These are phyloP conservation scores for Colletotrichum kahawae DNA, from an alignment of 2,329 filamentous ascomycete species.

Conservation along the genomic window DNA sequence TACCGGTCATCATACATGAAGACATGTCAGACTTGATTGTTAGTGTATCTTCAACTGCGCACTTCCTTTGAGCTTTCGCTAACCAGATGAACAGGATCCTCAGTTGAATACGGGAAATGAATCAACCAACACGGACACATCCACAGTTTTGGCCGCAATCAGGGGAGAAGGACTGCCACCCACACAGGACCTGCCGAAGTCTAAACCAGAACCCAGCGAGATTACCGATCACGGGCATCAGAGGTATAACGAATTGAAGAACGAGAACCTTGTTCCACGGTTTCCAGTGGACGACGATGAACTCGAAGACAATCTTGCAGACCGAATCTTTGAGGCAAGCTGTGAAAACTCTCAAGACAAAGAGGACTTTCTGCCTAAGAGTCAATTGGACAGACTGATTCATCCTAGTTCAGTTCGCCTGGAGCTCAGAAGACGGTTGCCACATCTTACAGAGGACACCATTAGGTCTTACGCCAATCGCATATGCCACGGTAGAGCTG, in stretches of 20 bases:
- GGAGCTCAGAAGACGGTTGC: background rate
- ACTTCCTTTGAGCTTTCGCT: too few relatives aligned
- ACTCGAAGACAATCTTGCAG: background rate
- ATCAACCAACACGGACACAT: too few relatives aligned
- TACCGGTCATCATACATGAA: too few relatives aligned
- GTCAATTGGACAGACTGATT: background rate
- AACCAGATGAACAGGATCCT: too few relatives aligned
- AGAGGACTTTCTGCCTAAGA: background rate
- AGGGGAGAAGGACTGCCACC: too few relatives aligned
- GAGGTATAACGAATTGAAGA: background rate
- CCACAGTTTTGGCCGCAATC: too few relatives aligned
- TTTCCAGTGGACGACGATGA: background rate
- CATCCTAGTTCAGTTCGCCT: background rate
- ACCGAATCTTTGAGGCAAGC: background rate
- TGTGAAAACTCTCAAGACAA: background rate
- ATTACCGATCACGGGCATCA: background rate
- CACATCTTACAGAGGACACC: background rate
- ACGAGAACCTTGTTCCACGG: background rate
- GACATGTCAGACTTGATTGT: too few relatives aligned
- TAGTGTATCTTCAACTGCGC: too few relatives aligned
- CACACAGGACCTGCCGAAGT: too few relatives aligned
- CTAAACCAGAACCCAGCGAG: background rate
- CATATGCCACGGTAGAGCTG: background rate
- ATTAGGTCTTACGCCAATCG: background rate
- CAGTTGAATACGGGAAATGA: too few relatives aligned